A percentile compares a stretch with the other conserved stretches of the same genome.
Conservation (phyloP, 2,329 filamentous ascomycete genomes). For the Fusarium sp. region DNA sequence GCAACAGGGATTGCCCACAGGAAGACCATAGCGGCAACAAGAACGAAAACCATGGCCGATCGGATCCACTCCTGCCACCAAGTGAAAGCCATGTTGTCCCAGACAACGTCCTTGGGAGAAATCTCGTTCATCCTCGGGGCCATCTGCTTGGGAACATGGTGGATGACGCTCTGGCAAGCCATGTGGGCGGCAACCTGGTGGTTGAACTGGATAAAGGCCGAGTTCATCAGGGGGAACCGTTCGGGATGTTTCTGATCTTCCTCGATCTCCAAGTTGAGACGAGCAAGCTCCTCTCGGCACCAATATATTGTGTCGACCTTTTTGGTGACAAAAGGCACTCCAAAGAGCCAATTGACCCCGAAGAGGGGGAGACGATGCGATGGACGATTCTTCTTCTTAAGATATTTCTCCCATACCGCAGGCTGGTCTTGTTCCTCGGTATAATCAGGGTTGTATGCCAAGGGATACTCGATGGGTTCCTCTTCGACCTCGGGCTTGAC, state of each 20-base stretch:
- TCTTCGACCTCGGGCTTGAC: conserved; percentile 56
- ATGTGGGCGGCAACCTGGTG: conserved; percentile 97
- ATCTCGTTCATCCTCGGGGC: conserved; percentile 92
- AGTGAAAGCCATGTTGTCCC: conserved; percentile 95
- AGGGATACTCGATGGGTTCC: conserved; percentile 66
- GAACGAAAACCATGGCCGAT: conserved; percentile 70
- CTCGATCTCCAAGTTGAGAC: conserved; percentile 92
- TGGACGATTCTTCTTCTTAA: conserved; percentile 84
- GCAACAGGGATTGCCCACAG: conserved; percentile 93
- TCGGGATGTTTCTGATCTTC: conserved; percentile 88
- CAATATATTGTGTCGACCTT: conserved; percentile 97
- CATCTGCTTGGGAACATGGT: conserved; percentile 95
- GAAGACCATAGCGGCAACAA: conserved; percentile 82
- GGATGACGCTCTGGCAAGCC: conserved; percentile 92
- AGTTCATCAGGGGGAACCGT: conserved; percentile 91
- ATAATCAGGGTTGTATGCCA: conserved; percentile 72
- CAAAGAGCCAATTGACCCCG: conserved; percentile 77
- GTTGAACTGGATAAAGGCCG: conserved; percentile 98
- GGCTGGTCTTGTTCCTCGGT: conserved; percentile 68
- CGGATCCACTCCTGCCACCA: conserved; percentile 94
- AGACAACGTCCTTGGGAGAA: conserved; percentile 90
- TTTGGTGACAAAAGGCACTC: conserved; percentile 82
- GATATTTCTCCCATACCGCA: conserved; percentile 84
- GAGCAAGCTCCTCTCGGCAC: conserved; percentile 86
- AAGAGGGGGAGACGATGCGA: conserved; percentile 80